Evolutionary conservation across 257 asterid species (phyloP), one percentile per base, ranked within the genome.

Genomic region (Capsicum rhomboideum): DNA sequence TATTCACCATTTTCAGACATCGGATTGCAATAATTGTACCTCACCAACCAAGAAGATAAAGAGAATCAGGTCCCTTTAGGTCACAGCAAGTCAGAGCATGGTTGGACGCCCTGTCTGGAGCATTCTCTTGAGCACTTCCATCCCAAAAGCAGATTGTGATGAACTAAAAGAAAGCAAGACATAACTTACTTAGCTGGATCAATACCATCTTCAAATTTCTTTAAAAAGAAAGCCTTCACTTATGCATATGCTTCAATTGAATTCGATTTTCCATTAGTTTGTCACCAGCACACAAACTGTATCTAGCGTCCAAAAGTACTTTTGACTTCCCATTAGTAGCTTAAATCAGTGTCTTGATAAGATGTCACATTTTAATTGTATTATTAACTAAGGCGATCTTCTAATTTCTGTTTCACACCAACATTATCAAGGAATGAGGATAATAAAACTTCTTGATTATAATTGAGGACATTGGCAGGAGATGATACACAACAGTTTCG

Each of bases 111-210:
- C 97, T 29, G 98, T 93, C 86, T 93, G 98, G 86, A 97, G 98
- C 96, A 97, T 97, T 93, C 98, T 90, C 92, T 95, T 97, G 83
- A 97, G 89, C 95, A 97, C 88, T 84, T 93, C 98, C 92, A 95
- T 97, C 85, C 99, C 99, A 80, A 97, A 97, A 12, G 98, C 97
- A 77, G 99, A 93, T 88, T 97, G 98, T 83, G 99, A 93, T 84
- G 98, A 93, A 89, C 99, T 95, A 85, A 85, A 90, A 91, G 85
- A 91, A 93, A 90, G 91, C 88, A 93, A 89, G 78, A 88, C 88
- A 89, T 86, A 89, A 89, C 90, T 90, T 91, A 89, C 89, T 90
- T 91, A 92, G 87, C 90, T 87, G 87, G 90, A 87, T 88, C 84
- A 82, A 64, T 85, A 87, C 80, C 86, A 83, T 81, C 87, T 86